These are phyloP conservation scores for Acrodontium crateriforme DNA, from an alignment of 2,329 filamentous ascomycete species.

Conservation along the genomic window DNA sequence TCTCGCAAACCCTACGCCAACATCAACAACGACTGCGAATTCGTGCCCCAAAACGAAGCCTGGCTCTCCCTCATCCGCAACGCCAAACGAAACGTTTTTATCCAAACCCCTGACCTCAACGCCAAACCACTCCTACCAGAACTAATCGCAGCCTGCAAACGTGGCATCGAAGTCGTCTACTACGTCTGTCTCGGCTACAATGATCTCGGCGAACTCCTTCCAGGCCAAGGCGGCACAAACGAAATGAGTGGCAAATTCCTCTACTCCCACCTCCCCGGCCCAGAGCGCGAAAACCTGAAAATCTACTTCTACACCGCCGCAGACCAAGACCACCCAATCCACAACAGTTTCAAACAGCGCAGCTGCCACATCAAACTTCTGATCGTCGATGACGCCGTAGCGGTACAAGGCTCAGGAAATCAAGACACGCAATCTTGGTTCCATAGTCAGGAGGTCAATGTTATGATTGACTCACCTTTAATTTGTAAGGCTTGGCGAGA, in stretches of 20 bases:
- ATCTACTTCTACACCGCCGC: slow-evolving; percentile 62
- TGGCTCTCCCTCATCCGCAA: slow-evolving; percentile 58
- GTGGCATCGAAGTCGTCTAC: slow-evolving; percentile 53
- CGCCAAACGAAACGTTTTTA: slow-evolving; percentile 52
- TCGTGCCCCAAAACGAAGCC: slow-evolving; percentile 61
- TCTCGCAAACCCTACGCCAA: slow-evolving; percentile 54
- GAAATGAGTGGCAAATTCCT: slow-evolving; percentile 53
- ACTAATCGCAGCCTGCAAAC: slow-evolving; percentile 48
- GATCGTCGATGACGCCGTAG: slow-evolving; percentile 55
- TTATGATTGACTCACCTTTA: slow-evolving; percentile 53
- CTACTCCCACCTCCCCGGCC: slow-evolving; percentile 35
- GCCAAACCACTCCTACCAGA: slow-evolving; percentile 52
- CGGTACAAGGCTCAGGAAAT: slow-evolving; percentile 62
- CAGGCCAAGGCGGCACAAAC: slow-evolving; percentile 62
- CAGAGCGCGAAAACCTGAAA: slow-evolving; percentile 38
- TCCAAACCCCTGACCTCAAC: slow-evolving; percentile 67
- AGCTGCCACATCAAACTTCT: slow-evolving; percentile 67
- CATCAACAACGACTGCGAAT: slow-evolving; percentile 45
- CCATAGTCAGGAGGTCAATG: slow-evolving; percentile 63
- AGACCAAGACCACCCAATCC: slow-evolving; percentile 54
- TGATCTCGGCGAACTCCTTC: slow-evolving; percentile 61
- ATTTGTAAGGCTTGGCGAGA: slow-evolving; percentile 52
- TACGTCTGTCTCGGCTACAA: slow-evolving; percentile 72
- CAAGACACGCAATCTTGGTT: slow-evolving; percentile 72
- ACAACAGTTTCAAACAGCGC: slow-evolving; percentile 50